Conservation (phyloP, 1,284 basidiomycete species). For the Fistulina hepatica region DNA sequence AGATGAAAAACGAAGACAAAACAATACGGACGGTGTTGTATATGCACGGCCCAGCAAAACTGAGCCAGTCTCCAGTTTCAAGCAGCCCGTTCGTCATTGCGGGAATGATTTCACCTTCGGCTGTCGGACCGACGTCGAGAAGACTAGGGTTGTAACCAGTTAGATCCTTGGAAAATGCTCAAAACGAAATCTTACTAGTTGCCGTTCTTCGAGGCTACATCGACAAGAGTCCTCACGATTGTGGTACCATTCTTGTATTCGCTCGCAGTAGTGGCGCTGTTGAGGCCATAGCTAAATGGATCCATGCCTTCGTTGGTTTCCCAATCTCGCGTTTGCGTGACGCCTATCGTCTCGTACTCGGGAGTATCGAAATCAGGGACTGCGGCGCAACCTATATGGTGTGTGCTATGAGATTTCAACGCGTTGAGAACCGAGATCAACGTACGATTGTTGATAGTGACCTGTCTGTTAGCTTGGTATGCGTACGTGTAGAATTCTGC, state of each 20-base stretch:
- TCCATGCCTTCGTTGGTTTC: slow-evolving; percentile 47
- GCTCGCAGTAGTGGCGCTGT: slow-evolving; percentile 30
- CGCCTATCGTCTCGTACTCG: slow-evolving; percentile 41
- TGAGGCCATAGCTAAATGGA: slow-evolving; percentile 36
- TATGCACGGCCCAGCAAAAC: too few relatives aligned
- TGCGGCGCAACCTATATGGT: slow-evolving; percentile 27
- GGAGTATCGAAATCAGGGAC: slow-evolving; percentile 47
- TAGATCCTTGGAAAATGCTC: neutral
- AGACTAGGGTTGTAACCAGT: slow-evolving; percentile 24
- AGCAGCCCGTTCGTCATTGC: slow-evolving; percentile 37
- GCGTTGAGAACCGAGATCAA: too few relatives aligned
- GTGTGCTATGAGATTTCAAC: too few relatives aligned
- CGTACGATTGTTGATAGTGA: slow-evolving; percentile 48
- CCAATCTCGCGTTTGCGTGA: slow-evolving; percentile 41
- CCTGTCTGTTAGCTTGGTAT: slow-evolving; percentile 35
- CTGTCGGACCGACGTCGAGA: slow-evolving; percentile 43
- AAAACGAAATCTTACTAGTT: slow-evolving; percentile 31
- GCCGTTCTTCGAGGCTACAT: slow-evolving; percentile 46
- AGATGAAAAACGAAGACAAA: too few relatives aligned
- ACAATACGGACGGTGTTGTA: too few relatives aligned
- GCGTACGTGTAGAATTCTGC: slow-evolving; percentile 43
- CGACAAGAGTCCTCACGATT: slow-evolving; percentile 40
- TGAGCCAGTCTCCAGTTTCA: slow-evolving; percentile 40
- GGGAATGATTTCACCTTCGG: slow-evolving; percentile 39
- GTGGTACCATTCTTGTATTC: slow-evolving; percentile 39